Percentiles rank a stretch among this genome's conserved stretches.
phyloP scores from a whole-genome alignment of 208 protist genomes.

The Crithidia brevicula region DNA sequence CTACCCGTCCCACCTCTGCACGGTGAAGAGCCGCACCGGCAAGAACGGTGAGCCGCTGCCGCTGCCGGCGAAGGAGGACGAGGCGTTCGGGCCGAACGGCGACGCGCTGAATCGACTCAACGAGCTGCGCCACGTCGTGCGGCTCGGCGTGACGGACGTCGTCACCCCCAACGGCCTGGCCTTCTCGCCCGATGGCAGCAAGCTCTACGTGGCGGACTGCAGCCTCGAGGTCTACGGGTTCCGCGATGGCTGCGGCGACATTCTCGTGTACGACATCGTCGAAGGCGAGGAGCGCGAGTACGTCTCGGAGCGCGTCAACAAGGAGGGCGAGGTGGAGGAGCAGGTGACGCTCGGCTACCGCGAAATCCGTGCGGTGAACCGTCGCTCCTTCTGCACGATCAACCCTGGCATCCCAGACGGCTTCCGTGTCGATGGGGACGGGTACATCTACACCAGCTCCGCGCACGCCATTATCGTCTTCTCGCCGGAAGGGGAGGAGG shows the following conservation, averaged over 20 bases:
- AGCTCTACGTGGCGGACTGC: conserved; percentile 39
- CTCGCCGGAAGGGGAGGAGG: conserved; percentile 25
- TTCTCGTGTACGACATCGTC: conserved; percentile 32
- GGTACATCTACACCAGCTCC: conserved; percentile 35
- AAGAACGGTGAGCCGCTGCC: conserved; percentile 23
- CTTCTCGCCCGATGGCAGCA: conserved; percentile 33
- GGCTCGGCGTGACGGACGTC: conserved; percentile 16
- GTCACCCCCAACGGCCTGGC: conserved; percentile 31
- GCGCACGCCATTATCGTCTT: conserved; percentile 31
- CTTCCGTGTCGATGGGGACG: conserved; percentile 37
- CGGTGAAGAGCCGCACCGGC: conserved; percentile 22
- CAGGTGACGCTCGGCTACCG: conserved; percentile 20
- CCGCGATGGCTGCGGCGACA: conserved; percentile 20
- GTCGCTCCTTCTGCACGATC: conserved; percentile 25
- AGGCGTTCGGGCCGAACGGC: conserved; percentile 15
- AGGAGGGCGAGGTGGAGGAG: conserved; percentile 31
- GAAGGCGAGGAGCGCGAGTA: conserved; percentile 21
- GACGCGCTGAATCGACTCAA: conserved; percentile 21
- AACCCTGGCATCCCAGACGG: conserved; percentile 32
- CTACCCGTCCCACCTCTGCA: conserved; percentile 25
- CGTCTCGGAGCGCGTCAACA: conserved; percentile 26
- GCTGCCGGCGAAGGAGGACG: conserved; percentile 18
- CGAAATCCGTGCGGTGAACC: conserved; percentile 32
- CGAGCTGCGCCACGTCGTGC: conserved; percentile 21
- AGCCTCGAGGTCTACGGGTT: conserved; percentile 18